phyloP scores from a whole-genome alignment of 345 rosid species.

The Melastoma malabathricum region DNA sequence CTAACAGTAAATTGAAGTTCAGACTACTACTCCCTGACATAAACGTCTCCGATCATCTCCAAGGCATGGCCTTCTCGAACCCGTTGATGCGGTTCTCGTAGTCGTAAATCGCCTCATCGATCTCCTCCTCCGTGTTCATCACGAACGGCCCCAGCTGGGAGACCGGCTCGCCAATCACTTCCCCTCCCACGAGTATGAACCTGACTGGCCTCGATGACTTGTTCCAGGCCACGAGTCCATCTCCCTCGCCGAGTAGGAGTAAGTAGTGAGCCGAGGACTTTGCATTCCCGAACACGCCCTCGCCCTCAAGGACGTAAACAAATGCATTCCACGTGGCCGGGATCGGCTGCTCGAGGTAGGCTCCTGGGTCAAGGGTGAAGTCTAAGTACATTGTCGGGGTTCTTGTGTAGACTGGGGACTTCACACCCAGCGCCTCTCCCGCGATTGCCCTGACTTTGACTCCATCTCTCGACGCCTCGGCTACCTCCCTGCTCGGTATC shows the following conservation, averaged over 20 bases:
- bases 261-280: constrained; percentile 42
- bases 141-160: constrained; percentile 79
- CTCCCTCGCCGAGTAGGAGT: constrained; percentile 43
- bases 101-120: constrained; percentile 55
- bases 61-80: constrained; percentile 70
- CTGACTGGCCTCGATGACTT: constrained; percentile 35
- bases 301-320: constrained; percentile 64
- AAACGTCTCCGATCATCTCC: constrained; percentile 19
- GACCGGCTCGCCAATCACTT: constrained; percentile 64
- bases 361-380: constrained; percentile 52
- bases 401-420: constrained; percentile 60
- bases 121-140: constrained; percentile 79
- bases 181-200: constrained; percentile 70
- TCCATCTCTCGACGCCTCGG: constrained; percentile 49
- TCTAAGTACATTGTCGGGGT: constrained; percentile 95
- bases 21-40: no score
- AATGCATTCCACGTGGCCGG: constrained; percentile 64
- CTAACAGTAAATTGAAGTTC: no score
- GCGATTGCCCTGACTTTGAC: constrained; percentile 66
- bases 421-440: constrained; percentile 65
- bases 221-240: constrained; percentile 69
- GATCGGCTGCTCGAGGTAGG: constrained; percentile 50
- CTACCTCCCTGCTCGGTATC: constrained; percentile 43
- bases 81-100: constrained; percentile 61
- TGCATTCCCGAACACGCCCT: constrained; percentile 38